Conservation (phyloP, 78 protist genomes). For the Diacronema lutheri region DNA sequence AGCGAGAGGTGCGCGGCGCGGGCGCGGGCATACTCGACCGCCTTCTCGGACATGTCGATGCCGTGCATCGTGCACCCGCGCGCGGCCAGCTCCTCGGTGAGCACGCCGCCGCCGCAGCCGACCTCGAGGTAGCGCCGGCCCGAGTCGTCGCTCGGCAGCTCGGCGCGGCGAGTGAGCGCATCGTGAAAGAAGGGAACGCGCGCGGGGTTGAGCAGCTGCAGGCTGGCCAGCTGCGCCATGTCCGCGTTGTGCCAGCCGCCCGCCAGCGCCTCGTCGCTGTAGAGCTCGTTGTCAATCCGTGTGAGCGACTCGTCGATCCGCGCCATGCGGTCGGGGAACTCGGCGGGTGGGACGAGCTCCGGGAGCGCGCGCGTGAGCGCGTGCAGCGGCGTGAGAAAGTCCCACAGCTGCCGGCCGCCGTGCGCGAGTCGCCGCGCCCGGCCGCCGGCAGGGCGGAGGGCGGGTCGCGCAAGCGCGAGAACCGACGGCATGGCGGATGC, state of each 20-base stretch:
- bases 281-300: background rate
- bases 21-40: slow-evolving; percentile 25
- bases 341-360: background rate
- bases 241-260: background rate
- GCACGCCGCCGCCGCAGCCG: slow-evolving; percentile 71
- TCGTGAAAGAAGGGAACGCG: slow-evolving; percentile 11
- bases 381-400: too few species aligned
- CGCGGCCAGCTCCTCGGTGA: slow-evolving; percentile 38
- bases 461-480: too few species aligned
- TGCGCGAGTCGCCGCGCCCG: too few species aligned
- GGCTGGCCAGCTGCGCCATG: background rate
- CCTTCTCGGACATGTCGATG: slow-evolving; percentile 28
- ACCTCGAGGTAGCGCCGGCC: slow-evolving; percentile 47
- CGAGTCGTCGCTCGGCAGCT: background rate
- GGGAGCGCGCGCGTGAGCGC: background rate
- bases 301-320: background rate
- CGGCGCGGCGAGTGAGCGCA: background rate
- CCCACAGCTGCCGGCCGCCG: too few species aligned
- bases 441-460: too few species aligned
- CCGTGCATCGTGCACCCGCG: slow-evolving; percentile 57
- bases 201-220: slow-evolving; percentile 7
- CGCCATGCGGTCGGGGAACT: background rate
- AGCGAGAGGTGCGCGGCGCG: background rate
- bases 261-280: background rate
- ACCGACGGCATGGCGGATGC: too few species aligned